Percentiles rank a stretch among this genome's conserved stretches.
Conservation (phyloP, 2,329 filamentous ascomycete genomes). For the Sclerotiophoma versabilis region DNA sequence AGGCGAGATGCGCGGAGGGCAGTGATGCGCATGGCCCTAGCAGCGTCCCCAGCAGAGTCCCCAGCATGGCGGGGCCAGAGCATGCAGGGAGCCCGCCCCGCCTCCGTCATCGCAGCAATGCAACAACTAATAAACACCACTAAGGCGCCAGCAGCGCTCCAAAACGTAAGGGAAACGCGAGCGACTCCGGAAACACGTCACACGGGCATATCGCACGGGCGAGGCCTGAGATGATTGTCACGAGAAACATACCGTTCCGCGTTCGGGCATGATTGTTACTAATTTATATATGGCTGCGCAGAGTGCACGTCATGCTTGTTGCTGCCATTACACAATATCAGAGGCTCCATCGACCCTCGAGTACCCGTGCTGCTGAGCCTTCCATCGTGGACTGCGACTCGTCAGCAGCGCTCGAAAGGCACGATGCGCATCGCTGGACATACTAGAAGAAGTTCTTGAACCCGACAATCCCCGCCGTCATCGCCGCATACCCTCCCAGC, state of each 20-base stretch:
- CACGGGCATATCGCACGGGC: conserved; percentile 4
- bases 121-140: conserved; percentile 30
- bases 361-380: conserved; percentile 30
- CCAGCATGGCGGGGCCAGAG: background rate
- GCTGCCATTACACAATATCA: conserved; percentile 13
- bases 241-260: conserved; percentile 4
- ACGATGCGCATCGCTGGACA: background rate
- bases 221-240: background rate
- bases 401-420: conserved; percentile 26
- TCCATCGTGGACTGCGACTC: conserved; percentile 33
- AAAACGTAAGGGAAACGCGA: conserved; percentile 37
- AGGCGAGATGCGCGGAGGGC: conserved; percentile 12
- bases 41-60: too few relatives aligned
- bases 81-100: conserved; percentile 8
- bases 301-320: too few relatives aligned
- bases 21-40: conserved; percentile 6
- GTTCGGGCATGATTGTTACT: background rate
- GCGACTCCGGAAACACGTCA: conserved; percentile 2
- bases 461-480: conserved; percentile 61
- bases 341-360: conserved; percentile 21
- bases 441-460: conserved; percentile 62
- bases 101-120: conserved; percentile 30
- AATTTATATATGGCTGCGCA: too few relatives aligned
- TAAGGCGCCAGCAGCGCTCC: conserved; percentile 24
- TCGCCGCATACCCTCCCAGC: conserved; percentile 60